Percentiles rank a stretch among this genome's conserved stretches.
Conservation (phyloP, 2,329 filamentous ascomycete genomes). For the Scedosporium aurantiacum region DNA sequence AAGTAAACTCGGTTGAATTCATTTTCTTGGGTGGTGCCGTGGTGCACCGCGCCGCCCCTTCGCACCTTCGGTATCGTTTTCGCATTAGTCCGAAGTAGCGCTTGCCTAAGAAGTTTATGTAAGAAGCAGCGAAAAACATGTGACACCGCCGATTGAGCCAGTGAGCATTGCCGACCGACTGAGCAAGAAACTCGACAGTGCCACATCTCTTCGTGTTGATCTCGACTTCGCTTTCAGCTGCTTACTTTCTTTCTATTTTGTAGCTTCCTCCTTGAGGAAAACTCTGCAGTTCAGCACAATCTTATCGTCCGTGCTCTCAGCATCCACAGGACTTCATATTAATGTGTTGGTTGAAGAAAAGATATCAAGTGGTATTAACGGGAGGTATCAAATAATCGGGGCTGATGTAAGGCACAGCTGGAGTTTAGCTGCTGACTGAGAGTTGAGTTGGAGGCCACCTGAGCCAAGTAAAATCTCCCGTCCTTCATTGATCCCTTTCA, state of each 20-base stretch:
- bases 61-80: not conserved
- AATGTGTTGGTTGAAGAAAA: too few relatives aligned
- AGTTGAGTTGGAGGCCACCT: too few relatives aligned
- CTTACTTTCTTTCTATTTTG: not conserved
- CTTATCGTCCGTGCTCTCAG: constrained; percentile 64
- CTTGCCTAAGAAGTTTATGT: not conserved
- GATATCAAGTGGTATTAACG: too few relatives aligned
- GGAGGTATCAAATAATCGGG: too few relatives aligned
- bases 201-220: too few relatives aligned
- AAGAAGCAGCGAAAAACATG: not conserved
- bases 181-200: too few relatives aligned
- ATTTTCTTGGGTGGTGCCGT: not conserved
- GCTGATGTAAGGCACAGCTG: too few relatives aligned
- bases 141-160: not conserved
- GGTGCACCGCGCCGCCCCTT: too few relatives aligned
- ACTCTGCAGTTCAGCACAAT: constrained; percentile 86
- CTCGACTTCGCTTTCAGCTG: not conserved
- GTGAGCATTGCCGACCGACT: not conserved
- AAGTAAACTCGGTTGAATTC: not conserved
- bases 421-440: too few relatives aligned
- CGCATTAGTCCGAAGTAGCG: not conserved
- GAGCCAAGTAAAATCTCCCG: too few relatives aligned
- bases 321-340: constrained; percentile 49
- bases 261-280: constrained; percentile 73
- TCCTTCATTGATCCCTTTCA: too few relatives aligned